phyloP scores from a whole-genome alignment of 2,329 filamentous ascomycete genomes.

The Aspergillus terreus region DNA sequence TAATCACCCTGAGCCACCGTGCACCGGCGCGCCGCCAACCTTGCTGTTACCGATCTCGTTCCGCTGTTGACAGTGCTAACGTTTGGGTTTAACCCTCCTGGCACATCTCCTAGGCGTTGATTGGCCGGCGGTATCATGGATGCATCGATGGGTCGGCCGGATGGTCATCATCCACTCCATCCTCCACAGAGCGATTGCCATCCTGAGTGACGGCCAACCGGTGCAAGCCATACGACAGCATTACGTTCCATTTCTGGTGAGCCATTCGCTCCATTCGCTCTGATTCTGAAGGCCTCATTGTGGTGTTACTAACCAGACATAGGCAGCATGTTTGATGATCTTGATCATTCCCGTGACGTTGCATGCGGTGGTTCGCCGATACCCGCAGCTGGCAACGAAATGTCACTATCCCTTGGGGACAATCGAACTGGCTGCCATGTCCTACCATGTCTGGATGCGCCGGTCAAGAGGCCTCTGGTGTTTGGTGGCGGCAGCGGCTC shows the following conservation, averaged over 20 bases:
- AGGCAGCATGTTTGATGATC: background rate
- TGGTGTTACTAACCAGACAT: background rate
- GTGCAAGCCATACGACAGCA: background rate
- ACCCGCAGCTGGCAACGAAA: slow-evolving; percentile 1
- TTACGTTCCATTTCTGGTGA: slow-evolving; percentile 2
- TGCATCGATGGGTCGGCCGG: slow-evolving; percentile 2
- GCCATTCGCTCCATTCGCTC: background rate
- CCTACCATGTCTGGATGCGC: background rate
- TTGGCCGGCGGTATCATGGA: background rate
- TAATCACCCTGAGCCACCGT: background rate
- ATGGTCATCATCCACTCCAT: background rate
- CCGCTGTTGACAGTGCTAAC: background rate
- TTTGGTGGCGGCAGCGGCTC: background rate
- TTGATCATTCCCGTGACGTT: slow-evolving; percentile 1
- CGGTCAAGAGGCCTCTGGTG: background rate
- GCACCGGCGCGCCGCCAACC: background rate
- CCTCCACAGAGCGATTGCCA: background rate
- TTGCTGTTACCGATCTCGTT: slow-evolving; percentile 1
- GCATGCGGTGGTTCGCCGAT: background rate
- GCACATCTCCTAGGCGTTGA: background rate
- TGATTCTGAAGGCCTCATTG: background rate
- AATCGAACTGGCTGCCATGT: background rate
- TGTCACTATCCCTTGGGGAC: background rate
- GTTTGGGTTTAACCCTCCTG: background rate
- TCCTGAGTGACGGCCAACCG: background rate